Conservation (phyloP, 345 rosid genomes). For the Eucalyptus sp. region DNA sequence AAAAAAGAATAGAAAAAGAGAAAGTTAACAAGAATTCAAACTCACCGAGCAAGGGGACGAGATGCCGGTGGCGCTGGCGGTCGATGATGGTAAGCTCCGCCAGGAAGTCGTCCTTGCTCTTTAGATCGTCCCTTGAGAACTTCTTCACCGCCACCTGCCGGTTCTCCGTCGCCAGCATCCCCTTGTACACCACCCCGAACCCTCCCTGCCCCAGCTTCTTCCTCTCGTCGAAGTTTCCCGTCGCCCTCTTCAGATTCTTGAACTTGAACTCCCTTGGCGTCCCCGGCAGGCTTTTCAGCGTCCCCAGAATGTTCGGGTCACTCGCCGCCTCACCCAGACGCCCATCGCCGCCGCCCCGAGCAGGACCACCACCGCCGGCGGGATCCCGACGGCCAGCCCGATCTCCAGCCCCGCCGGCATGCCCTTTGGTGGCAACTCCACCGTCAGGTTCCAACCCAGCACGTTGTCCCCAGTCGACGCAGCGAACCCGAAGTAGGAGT, state of each 20-base stretch:
- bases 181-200: conserved; percentile 38
- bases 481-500: conserved; percentile 43
- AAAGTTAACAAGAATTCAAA: not conserved
- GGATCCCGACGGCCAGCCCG: not conserved
- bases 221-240: conserved; percentile 39
- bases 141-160: conserved; percentile 39
- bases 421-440: conserved; percentile 8
- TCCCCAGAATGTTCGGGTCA: conserved; percentile 19
- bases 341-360: not conserved
- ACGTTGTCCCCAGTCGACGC: conserved; percentile 33
- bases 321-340: not conserved
- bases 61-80: conserved; percentile 44
- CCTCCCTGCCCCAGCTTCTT: conserved; percentile 46
- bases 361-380: not conserved
- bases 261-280: conserved; percentile 36
- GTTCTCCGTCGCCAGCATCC: conserved; percentile 24
- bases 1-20: not conserved
- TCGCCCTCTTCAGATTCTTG: conserved; percentile 43
- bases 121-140: conserved; percentile 19
- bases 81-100: conserved; percentile 51
- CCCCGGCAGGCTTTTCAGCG: conserved; percentile 37
- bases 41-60: conserved; percentile 38
- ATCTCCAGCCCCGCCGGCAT: not conserved
- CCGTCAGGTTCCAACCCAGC: conserved; percentile 37
- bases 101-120: conserved; percentile 42